Conservation (phyloP, 169 alveolate genomes). For the Plasmodium adleri region DNA sequence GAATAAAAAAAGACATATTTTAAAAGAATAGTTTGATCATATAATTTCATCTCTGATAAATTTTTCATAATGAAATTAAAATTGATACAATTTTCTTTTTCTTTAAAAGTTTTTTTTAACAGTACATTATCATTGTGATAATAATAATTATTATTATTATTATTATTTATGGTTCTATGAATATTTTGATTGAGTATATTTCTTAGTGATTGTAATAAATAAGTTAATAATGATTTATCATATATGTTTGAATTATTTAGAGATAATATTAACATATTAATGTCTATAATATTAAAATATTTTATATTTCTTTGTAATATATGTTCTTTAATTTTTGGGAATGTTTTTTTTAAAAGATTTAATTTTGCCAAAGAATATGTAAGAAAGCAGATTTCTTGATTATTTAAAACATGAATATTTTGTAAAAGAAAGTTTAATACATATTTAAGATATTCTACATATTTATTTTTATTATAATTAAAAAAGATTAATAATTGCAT, state of each 20-base stretch:
- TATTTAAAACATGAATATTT: conserved; percentile 26
- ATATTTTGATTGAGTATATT: conserved; percentile 1
- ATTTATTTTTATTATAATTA: conserved; percentile 55
- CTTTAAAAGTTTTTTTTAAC: background rate
- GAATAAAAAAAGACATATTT: conserved; percentile 36
- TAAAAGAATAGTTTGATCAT: conserved; percentile 31
- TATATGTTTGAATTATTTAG: conserved; percentile 45
- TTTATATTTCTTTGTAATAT: conserved; percentile 28
- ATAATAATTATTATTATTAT: too few relatives aligned
- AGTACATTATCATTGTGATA: too few relatives aligned
- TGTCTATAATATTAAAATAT: conserved; percentile 29
- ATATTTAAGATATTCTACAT: conserved; percentile 53
- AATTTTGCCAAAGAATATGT: conserved; percentile 48
- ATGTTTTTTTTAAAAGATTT: conserved; percentile 25
- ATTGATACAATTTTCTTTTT: conserved; percentile 16
- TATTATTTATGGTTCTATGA: background rate
- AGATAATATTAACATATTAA: conserved; percentile 46
- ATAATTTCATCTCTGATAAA: conserved; percentile 63
- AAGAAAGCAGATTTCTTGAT: conserved; percentile 62
- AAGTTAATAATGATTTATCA: conserved; percentile 32
- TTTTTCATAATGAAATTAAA: conserved; percentile 39
- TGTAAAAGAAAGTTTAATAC: conserved; percentile 32
- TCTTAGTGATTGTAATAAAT: conserved; percentile 28
- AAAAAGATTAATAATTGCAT: conserved; percentile 56
- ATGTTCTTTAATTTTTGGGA: conserved; percentile 18